These are phyloP conservation scores for Haematococcus lacustris DNA, from an alignment of 139 green algal genomes.

Conservation along the genomic window DNA sequence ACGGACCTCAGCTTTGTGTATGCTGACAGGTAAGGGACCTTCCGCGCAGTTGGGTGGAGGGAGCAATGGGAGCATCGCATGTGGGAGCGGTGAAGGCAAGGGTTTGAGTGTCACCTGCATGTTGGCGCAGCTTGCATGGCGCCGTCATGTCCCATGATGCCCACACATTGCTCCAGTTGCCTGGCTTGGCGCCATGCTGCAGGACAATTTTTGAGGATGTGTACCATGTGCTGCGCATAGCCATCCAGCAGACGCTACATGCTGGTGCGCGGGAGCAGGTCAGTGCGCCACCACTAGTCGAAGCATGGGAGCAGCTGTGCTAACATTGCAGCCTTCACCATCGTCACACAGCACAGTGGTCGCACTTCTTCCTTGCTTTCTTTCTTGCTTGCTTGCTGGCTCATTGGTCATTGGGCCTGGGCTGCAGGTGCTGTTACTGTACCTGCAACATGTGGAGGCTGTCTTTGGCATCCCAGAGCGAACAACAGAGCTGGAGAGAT, in stretches of 20 bases:
- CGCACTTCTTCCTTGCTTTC: no score
- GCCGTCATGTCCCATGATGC: no score
- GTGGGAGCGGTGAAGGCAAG: no score
- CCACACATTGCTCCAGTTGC: not conserved
- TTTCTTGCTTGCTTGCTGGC: no score
- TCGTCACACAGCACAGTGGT: no score
- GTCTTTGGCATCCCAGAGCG: conserved; percentile 71
- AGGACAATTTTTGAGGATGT: conserved; percentile 44
- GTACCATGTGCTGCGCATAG: conserved; percentile 65
- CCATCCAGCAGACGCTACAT: conserved; percentile 13
- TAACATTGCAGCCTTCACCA: no score
- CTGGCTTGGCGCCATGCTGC: not conserved
- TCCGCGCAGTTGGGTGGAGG: no score
- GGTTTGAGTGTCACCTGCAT: not conserved
- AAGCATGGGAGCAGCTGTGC: no score
- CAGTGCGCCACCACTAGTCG: no score
- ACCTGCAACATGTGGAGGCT: conserved; percentile 74
- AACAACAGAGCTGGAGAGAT: conserved; percentile 12
- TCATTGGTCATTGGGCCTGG: no score
- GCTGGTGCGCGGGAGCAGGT: conserved; percentile 15
- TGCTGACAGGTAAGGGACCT: conserved; percentile 42
- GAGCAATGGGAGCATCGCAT: no score
- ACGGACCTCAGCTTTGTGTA: conserved; percentile 73
- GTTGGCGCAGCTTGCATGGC: no score
- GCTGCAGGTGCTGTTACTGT: conserved; percentile 60